Evolutionary conservation across 2,329 filamentous ascomycete genomes (phyloP).

Genomic region (Pseudogymnoascus sp.): DNA sequence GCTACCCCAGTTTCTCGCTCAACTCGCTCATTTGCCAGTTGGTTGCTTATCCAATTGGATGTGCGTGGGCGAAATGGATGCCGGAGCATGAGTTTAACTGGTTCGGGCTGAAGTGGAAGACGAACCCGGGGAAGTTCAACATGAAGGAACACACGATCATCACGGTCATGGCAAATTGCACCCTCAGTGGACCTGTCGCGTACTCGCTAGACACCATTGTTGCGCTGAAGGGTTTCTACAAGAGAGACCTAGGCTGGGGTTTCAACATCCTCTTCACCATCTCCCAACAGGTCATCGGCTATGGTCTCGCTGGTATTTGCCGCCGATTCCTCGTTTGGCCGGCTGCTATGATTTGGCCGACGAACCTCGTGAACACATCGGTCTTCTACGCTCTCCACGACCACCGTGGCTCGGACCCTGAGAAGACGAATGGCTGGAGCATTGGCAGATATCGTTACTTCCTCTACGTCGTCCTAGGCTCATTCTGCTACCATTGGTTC

Average conservation of each 20-base stretch:
- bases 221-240: constrained; percentile 43
- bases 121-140: constrained; percentile 16
- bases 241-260: constrained; percentile 47
- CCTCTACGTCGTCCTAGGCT: constrained; percentile 44
- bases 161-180: neutral
- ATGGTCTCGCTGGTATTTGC: constrained; percentile 11
- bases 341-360: constrained; percentile 21
- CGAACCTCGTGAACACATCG: constrained; percentile 15
- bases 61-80: constrained; percentile 11
- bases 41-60: constrained; percentile 13
- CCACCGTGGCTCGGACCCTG: constrained; percentile 43
- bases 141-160: constrained; percentile 17
- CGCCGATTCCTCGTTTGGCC: constrained; percentile 15
- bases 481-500: constrained; percentile 61
- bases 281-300: constrained; percentile 42
- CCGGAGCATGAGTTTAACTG: constrained; percentile 39
- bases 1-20: constrained; percentile 1
- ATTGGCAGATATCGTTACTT: constrained; percentile 62
- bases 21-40: constrained; percentile 10
- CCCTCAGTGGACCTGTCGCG: neutral
- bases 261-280: constrained; percentile 52
- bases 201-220: neutral
- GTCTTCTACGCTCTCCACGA: constrained; percentile 48
- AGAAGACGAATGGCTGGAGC: constrained; percentile 43
- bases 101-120: constrained; percentile 54